These are phyloP conservation scores for Plantago lanceolata DNA, from an alignment of 305 asterid species.

Conservation along the genomic window DNA sequence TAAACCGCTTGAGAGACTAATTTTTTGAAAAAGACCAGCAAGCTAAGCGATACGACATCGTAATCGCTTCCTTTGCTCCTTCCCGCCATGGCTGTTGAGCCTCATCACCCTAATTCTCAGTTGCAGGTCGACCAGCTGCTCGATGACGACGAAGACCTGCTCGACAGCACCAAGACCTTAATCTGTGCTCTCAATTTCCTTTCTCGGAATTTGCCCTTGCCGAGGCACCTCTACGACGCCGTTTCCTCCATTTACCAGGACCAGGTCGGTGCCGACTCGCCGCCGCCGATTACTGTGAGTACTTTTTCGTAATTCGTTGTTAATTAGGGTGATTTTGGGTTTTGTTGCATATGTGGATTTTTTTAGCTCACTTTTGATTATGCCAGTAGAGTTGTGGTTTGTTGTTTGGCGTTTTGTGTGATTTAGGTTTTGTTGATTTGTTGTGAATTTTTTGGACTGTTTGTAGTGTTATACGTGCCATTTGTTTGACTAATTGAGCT, in stretches of 20 bases:
- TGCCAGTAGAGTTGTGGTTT: not conserved
- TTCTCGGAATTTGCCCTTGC: slow-evolving; percentile 88
- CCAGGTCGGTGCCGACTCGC: slow-evolving; percentile 4
- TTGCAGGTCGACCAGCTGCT: slow-evolving; percentile 31
- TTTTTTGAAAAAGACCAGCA: not conserved
- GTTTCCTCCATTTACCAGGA: slow-evolving; percentile 63
- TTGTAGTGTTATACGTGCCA: too few species aligned
- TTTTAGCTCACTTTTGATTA: not conserved
- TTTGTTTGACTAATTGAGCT: not conserved
- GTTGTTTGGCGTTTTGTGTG: not conserved
- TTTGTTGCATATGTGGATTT: too few species aligned
- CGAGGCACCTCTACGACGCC: slow-evolving; percentile 75
- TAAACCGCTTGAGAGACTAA: slow-evolving; percentile 22
- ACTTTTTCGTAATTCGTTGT: not conserved
- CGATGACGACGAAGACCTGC: slow-evolving; percentile 16
- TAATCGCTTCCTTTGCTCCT: slow-evolving; percentile 18
- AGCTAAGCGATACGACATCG: slow-evolving; percentile 36
- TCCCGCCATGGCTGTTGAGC: slow-evolving; percentile 77
- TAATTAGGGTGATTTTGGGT: not conserved
- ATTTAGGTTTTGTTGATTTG: not conserved
- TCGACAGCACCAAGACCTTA: slow-evolving; percentile 63
- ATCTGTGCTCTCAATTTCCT: slow-evolving; percentile 91
- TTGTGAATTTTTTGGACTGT: too few species aligned
- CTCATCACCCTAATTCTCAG: slow-evolving; percentile 38
- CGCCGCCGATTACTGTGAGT: slow-evolving; percentile 33